Conservation (phyloP, 2,329 filamentous ascomycete genomes). For the Monilinia fructicola region DNA sequence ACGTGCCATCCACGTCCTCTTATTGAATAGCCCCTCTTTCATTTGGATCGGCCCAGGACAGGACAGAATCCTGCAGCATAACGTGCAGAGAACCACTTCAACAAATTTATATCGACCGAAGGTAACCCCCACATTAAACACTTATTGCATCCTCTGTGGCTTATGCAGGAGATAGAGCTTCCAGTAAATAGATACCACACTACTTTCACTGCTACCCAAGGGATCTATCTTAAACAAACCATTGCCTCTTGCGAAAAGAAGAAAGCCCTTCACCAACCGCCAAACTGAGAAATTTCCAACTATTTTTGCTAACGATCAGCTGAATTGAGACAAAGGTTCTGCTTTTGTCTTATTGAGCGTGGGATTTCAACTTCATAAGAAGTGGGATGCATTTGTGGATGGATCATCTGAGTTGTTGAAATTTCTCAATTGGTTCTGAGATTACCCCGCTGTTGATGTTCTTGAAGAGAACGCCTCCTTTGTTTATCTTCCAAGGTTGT, state of each 20-base stretch:
- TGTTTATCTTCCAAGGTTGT: conserved; percentile 2
- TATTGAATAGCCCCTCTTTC: neutral
- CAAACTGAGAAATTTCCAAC: conserved; percentile 6
- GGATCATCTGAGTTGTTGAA: conserved; percentile 12
- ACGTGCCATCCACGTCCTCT: conserved; percentile 2
- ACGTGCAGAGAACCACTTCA: conserved; percentile 16
- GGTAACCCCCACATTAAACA: conserved; percentile 14
- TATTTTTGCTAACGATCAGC: conserved; percentile 21
- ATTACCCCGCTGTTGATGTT: conserved; percentile 22
- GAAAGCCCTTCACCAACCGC: conserved; percentile 16
- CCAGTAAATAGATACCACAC: conserved; percentile 15
- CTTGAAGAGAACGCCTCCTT: conserved; percentile 4
- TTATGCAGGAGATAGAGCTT: conserved; percentile 24
- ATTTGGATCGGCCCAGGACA: neutral
- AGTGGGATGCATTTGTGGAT: conserved; percentile 17
- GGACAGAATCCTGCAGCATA: conserved; percentile 11
- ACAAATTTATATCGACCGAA: conserved; percentile 8
- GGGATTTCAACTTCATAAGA: conserved; percentile 11
- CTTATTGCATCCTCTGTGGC: conserved; percentile 13
- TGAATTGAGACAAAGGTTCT: conserved; percentile 34
- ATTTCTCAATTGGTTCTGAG: conserved; percentile 6
- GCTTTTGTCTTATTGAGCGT: conserved; percentile 21
- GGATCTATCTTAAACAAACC: conserved; percentile 1
- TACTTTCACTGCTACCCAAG: conserved; percentile 1
- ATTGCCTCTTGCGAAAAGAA: conserved; percentile 14